Conservation (phyloP, 208 protist genomes). For the Trypanosoma vivax region DNA sequence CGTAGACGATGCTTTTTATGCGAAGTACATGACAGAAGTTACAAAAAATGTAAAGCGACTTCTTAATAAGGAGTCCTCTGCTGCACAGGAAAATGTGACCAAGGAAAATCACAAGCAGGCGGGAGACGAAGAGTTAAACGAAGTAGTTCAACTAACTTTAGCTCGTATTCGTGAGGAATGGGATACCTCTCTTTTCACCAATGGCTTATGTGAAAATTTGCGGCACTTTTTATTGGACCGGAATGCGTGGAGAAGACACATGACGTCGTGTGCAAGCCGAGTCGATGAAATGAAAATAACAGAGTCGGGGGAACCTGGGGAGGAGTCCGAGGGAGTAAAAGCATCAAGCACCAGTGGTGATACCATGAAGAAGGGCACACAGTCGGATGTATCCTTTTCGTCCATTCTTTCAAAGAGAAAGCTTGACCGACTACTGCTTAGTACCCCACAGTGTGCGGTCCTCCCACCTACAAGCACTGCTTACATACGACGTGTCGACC, state of each 20-base stretch:
- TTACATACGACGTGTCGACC: constrained; percentile 45
- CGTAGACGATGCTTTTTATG: constrained; percentile 9
- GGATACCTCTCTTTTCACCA: neutral
- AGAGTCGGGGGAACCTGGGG: no score
- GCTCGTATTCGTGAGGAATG: neutral
- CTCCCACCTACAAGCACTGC: constrained; percentile 51
- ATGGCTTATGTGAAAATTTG: constrained; percentile 11
- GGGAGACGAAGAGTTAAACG: constrained; percentile 4
- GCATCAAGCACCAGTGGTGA: neutral
- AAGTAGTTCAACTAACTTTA: neutral
- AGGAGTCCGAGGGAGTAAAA: no score
- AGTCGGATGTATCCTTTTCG: constrained; percentile 21
- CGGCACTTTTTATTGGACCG: constrained; percentile 12
- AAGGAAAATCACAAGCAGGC: neutral
- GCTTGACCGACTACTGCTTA: constrained; percentile 27
- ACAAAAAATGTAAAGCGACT: constrained; percentile 5
- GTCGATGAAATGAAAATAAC: no score
- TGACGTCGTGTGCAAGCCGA: neutral
- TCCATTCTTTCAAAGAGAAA: constrained; percentile 17
- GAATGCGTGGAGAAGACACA: neutral
- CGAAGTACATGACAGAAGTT: constrained; percentile 7
- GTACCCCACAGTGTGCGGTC: constrained; percentile 31
- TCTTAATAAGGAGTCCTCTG: neutral
- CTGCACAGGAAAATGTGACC: neutral
- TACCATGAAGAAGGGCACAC: neutral